A percentile compares a stretch with the other conserved stretches of the same genome.
These are phyloP conservation scores for Elymus sibiricus DNA, from an alignment of 176 grass and related monocot genomes.

Conservation along the genomic window DNA sequence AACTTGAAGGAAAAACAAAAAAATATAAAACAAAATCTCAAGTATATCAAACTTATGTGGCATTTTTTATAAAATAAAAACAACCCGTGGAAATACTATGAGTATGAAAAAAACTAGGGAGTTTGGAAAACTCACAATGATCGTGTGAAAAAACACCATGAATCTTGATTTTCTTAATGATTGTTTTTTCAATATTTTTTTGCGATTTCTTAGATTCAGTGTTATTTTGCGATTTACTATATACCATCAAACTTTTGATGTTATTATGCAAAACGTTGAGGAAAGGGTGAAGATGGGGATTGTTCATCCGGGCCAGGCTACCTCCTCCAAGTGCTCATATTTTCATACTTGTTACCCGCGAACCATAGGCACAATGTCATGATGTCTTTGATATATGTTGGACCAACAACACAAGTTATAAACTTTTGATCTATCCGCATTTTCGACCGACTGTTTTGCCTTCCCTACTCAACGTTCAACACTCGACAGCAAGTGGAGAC, in stretches of 20 bases:
- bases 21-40: background rate
- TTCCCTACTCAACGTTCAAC: background rate
- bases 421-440: background rate
- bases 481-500: background rate
- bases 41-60: too few species aligned
- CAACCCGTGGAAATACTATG: too few species aligned
- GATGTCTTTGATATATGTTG: background rate
- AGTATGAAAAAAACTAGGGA: background rate
- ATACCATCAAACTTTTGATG: background rate
- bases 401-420: background rate
- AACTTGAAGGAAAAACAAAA: background rate
- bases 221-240: background rate
- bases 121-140: background rate
- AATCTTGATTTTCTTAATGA: background rate
- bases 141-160: background rate
- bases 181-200: background rate
- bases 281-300: background rate
- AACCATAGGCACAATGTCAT: background rate
- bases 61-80: background rate
- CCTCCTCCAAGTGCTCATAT: background rate
- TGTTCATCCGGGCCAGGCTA: background rate
- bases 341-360: background rate
- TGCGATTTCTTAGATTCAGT: background rate
- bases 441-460: background rate
- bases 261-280: background rate